Base-by-base conservation (phyloP, 1,284 basidiomycete genomes). In the Dichomitus squalens region DNA sequence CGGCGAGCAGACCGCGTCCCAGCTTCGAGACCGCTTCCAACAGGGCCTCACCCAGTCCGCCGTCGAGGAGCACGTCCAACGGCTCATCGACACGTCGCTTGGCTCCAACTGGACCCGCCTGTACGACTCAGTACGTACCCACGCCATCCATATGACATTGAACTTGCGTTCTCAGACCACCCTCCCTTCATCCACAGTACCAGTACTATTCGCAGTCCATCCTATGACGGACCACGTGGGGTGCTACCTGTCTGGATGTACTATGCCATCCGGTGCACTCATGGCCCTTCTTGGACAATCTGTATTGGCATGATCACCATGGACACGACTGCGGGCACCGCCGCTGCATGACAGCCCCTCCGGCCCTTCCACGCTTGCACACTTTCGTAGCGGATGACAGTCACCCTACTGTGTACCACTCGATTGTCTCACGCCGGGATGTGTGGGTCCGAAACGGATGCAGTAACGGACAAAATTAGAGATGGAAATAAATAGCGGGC, bases 21-120 rank as follows among this genome's bases (percentile, higher is more conserved):
- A 89, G 70, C 81, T 99, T 52, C 85, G 95, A 52, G 96, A 99
- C 54, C 87, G 97, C 7, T 98, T 99, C 79, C 94, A 97, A 66
- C 89, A 97, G 27, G 88, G 88, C 8, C 78, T 98, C 47, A 96
- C 95, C 0, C 91, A 95, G 60, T 81, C 89, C 0, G 84, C 96
- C 41, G 89, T 96, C 43, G 93, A 90, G 58, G 93, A 96, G 49
- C 89, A 97, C 69, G 84, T 97, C 40, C 93, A 97, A 62, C 80
- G 88, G 41, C 78, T 98, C 47, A 91, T 98, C 60, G 88, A 96
- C 60, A 89, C 82, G 52, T 95, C 93, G 1, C 75, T 95, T 36
- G 93, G 92, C n/a, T 95, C 92, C 35, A 89, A 92, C 64, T 97
- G 94, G 88, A 96, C 94, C 38, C 81, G 93, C 60, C 72, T 97